Evolutionary conservation across 192 early-diverging fungal genomes (phyloP).

Genomic region (Backusella psychrophila): DNA sequence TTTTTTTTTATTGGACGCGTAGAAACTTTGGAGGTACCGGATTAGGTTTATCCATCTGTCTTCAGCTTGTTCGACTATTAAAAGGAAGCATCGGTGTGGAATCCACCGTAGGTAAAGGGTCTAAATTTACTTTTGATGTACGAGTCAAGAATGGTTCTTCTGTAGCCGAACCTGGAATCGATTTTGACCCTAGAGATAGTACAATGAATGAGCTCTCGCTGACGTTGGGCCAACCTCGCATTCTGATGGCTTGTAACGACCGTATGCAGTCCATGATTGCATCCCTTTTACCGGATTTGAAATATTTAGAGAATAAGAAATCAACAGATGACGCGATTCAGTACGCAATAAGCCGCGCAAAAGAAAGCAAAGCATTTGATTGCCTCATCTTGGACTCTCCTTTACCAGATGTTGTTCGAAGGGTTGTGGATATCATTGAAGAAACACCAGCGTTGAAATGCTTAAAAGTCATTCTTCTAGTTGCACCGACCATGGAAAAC

Average conservation of each 20-base stretch:
- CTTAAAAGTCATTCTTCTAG: not conserved
- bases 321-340: slow-evolving; percentile 1
- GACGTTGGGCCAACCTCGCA: slow-evolving; percentile 23
- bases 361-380: not conserved
- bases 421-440: slow-evolving; percentile 6
- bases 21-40: slow-evolving; percentile 45
- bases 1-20: not conserved
- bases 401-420: not conserved
- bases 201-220: not conserved
- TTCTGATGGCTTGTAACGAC: slow-evolving; percentile 9
- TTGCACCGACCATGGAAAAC: slow-evolving; percentile 23
- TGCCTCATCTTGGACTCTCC: slow-evolving; percentile 19
- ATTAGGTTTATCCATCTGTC: slow-evolving; percentile 47
- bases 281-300: not conserved
- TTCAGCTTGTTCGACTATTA: slow-evolving; percentile 42
- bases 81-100: slow-evolving; percentile 41
- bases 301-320: not conserved
- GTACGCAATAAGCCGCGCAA: not conserved
- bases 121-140: slow-evolving; percentile 35
- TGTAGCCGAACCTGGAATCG: not conserved
- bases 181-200: slow-evolving; percentile 5
- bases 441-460: not conserved
- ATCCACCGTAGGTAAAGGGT: slow-evolving; percentile 39
- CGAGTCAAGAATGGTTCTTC: slow-evolving; percentile 1
- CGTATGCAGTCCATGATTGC: not conserved